phyloP scores from a whole-genome alignment of 176 grass and related monocot species.

The Musa beccarii region DNA sequence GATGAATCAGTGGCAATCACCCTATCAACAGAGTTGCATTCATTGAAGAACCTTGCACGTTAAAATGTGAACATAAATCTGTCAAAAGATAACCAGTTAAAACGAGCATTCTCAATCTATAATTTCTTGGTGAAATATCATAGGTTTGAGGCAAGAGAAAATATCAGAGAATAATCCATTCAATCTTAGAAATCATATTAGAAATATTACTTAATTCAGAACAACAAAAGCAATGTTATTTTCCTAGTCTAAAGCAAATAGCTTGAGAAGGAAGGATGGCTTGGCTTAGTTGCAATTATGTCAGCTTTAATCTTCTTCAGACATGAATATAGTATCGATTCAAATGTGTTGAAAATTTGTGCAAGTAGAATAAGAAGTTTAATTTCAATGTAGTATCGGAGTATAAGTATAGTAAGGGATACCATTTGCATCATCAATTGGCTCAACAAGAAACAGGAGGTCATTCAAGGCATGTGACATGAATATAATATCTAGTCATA shows the following conservation, averaged over 20 bases:
- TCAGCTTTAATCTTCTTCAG: not conserved
- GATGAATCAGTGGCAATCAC: too few relatives aligned
- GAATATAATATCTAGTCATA: not conserved
- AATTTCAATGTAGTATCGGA: too few relatives aligned
- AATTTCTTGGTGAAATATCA: too few relatives aligned
- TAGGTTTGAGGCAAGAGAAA: too few relatives aligned
- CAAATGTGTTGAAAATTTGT: not conserved
- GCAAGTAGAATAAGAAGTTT: not conserved
- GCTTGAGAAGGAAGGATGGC: not conserved
- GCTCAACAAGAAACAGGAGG: slow-evolving; percentile 70
- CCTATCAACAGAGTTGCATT: too few relatives aligned
- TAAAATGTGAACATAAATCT: too few relatives aligned
- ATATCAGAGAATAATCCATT: too few relatives aligned
- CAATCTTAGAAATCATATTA: not conserved
- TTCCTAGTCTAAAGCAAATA: not conserved
- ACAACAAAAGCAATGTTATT: not conserved
- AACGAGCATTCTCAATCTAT: too few relatives aligned
- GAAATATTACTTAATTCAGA: not conserved
- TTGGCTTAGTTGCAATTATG: not conserved
- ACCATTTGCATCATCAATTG: slow-evolving; percentile 75
- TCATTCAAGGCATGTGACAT: slow-evolving; percentile 42
- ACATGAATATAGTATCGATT: not conserved
- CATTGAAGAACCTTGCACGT: too few relatives aligned
- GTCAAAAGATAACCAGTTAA: too few relatives aligned
- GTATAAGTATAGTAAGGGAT: slow-evolving; percentile 4